A percentile compares a stretch with the other conserved stretches of the same genome.
Conservation (phyloP, 495 filamentous ascomycete genomes). For the Clavariopsis aquatica region DNA sequence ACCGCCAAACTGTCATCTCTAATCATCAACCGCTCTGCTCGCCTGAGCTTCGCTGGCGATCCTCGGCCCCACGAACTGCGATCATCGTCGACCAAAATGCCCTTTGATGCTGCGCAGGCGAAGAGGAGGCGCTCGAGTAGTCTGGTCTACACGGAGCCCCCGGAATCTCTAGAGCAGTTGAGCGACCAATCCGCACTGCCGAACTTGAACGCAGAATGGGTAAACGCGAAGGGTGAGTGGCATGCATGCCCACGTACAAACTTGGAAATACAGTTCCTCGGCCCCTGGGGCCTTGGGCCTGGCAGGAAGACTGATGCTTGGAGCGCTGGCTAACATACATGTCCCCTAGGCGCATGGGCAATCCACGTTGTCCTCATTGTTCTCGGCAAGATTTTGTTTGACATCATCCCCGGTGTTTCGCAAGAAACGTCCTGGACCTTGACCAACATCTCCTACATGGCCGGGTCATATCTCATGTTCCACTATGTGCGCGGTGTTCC, state of each 20-base stretch:
- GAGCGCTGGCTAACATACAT: neutral
- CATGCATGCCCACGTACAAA: neutral
- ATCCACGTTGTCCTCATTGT: conserved; percentile 93
- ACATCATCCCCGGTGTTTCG: conserved; percentile 89
- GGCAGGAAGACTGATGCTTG: neutral
- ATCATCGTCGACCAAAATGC: conserved; percentile 58
- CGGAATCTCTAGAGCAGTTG: conserved; percentile 90
- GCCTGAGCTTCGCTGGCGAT: conserved; percentile 75
- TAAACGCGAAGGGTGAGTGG: conserved; percentile 90
- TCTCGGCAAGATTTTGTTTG: conserved; percentile 89
- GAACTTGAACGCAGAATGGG: conserved; percentile 97
- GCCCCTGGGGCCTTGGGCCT: neutral
- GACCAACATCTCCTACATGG: conserved; percentile 98
- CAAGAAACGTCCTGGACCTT: conserved; percentile 98
- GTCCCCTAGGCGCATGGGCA: conserved; percentile 81
- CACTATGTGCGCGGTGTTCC: conserved; percentile 97
- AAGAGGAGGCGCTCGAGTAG: conserved; percentile 90
- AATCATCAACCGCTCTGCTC: conserved; percentile 66
- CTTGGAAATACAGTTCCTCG: neutral
- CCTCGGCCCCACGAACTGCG: conserved; percentile 63
- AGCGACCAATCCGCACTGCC: conserved; percentile 93
- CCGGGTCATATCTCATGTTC: conserved; percentile 98
- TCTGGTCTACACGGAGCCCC: conserved; percentile 91
- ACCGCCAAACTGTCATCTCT: conserved; percentile 88
- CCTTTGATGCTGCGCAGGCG: conserved; percentile 58